Conservation (phyloP, 2,329 filamentous ascomycete genomes). For the Verruconis gallopava region DNA sequence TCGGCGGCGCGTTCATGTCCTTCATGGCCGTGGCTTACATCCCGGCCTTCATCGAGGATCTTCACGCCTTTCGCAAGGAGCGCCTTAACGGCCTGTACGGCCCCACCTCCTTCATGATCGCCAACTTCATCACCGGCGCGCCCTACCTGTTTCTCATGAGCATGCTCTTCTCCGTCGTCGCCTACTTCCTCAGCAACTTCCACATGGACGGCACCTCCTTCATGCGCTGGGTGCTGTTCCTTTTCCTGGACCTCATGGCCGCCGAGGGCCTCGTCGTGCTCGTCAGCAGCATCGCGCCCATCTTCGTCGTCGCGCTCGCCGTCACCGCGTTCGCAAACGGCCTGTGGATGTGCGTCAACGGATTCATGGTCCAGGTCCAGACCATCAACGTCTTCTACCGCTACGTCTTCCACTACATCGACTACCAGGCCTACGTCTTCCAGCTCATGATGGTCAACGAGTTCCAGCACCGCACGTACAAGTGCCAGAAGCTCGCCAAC, state of each 20-base stretch:
- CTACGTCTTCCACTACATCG: conserved; percentile 80
- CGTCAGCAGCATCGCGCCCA: conserved; percentile 57
- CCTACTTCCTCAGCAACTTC: conserved; percentile 74
- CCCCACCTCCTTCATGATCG: conserved; percentile 55
- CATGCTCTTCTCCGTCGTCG: conserved; percentile 59
- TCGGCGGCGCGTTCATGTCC: conserved; percentile 39
- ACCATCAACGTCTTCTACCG: conserved; percentile 73
- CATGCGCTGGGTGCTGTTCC: conserved; percentile 69
- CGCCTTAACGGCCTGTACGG: conserved; percentile 72
- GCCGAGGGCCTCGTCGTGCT: conserved; percentile 74
- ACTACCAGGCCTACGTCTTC: conserved; percentile 79
- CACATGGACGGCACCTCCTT: conserved; percentile 51
- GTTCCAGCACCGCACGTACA: conserved; percentile 53
- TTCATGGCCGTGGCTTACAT: conserved; percentile 62
- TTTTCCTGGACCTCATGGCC: conserved; percentile 72
- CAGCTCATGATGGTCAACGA: conserved; percentile 92
- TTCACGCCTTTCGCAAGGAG: conserved; percentile 60
- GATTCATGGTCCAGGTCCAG: conserved; percentile 63
- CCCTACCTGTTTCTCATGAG: conserved; percentile 72
- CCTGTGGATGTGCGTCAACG: conserved; percentile 77
- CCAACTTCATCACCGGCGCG: conserved; percentile 72
- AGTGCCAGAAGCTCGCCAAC: too few species aligned
- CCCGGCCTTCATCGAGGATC: conserved; percentile 70
- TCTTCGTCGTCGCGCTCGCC: conserved; percentile 68
- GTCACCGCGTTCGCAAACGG: conserved; percentile 77